A percentile compares a stretch with the other conserved stretches of the same genome.
Evolutionary conservation across 768 basidiomycete genomes (phyloP).

Genomic region (Xanthoconium purpureum): DNA sequence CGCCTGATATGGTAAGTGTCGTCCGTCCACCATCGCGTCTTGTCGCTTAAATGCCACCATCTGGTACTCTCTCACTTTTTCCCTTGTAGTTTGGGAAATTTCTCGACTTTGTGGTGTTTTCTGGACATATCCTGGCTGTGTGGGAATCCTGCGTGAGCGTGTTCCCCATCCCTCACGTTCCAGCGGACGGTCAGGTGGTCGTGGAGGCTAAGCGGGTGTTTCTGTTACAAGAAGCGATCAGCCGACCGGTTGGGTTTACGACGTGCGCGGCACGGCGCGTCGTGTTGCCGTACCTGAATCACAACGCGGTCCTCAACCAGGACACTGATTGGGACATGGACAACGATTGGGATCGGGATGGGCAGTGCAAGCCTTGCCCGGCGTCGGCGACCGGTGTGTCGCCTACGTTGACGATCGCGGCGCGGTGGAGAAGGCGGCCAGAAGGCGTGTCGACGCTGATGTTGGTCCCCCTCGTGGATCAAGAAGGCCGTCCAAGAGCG

Average conservation of each 20-base stretch:
- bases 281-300: background rate
- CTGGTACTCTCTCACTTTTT: background rate
- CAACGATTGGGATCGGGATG: background rate
- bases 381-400: background rate
- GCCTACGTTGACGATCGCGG: slow-evolving; percentile 27
- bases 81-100: slow-evolving; percentile 22
- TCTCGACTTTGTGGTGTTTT: slow-evolving; percentile 26
- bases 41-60: background rate
- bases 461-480: slow-evolving; percentile 21
- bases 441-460: slow-evolving; percentile 22
- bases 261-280: slow-evolving; percentile 19
- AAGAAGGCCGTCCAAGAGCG: background rate
- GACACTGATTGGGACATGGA: background rate
- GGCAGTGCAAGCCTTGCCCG: background rate
- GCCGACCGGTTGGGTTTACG: slow-evolving; percentile 27
- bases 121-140: slow-evolving; percentile 21
- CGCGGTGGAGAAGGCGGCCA: slow-evolving; percentile 10
- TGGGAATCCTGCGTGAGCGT: slow-evolving; percentile 31
- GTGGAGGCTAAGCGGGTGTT: slow-evolving; percentile 26
- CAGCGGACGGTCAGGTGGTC: slow-evolving; percentile 18
- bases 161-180: slow-evolving; percentile 22
- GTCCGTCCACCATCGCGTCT: background rate
- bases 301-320: background rate
- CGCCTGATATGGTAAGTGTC: slow-evolving; percentile 21
- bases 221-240: slow-evolving; percentile 25